Evolutionary conservation across 768 basidiomycete species (phyloP).

Genomic region (Hemileccinum impolitum): DNA sequence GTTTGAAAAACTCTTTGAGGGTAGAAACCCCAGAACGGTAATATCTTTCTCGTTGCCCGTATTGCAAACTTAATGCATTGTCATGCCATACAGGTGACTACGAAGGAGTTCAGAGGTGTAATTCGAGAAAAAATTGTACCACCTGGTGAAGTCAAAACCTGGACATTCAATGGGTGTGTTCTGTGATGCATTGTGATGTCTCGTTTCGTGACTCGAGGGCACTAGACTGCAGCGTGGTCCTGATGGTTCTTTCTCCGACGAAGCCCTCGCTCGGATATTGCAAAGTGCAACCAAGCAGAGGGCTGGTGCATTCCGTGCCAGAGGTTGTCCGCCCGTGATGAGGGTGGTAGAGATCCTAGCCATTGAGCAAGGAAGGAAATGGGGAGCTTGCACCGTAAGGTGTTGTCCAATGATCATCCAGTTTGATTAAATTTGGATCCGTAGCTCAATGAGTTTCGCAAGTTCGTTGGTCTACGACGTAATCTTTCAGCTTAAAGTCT

Average conservation of each 20-base stretch:
- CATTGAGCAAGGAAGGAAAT: conserved; percentile 61
- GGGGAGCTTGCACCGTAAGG: conserved; percentile 71
- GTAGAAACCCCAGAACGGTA: conserved; percentile 40
- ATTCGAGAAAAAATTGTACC: conserved; percentile 13
- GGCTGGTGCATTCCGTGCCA: conserved; percentile 64
- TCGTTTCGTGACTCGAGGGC: neutral
- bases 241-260: conserved; percentile 58
- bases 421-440: neutral
- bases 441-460: conserved; percentile 68
- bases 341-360: conserved; percentile 66
- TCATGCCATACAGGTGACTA: conserved; percentile 13
- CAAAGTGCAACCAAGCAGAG: conserved; percentile 56
- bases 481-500: conserved; percentile 11
- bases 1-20: conserved; percentile 45
- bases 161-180: conserved; percentile 53
- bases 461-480: conserved; percentile 71
- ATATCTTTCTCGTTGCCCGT: neutral
- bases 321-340: conserved; percentile 64
- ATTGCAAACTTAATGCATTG: neutral
- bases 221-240: conserved; percentile 48
- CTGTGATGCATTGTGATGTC: neutral
- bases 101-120: conserved; percentile 16
- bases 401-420: neutral
- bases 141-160: conserved; percentile 34
- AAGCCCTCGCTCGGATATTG: conserved; percentile 58